Percentiles rank a stretch among this genome's conserved stretches.
Evolutionary conservation across 116 monocot species (phyloP).

Genomic region (Posidonia oceanica): DNA sequence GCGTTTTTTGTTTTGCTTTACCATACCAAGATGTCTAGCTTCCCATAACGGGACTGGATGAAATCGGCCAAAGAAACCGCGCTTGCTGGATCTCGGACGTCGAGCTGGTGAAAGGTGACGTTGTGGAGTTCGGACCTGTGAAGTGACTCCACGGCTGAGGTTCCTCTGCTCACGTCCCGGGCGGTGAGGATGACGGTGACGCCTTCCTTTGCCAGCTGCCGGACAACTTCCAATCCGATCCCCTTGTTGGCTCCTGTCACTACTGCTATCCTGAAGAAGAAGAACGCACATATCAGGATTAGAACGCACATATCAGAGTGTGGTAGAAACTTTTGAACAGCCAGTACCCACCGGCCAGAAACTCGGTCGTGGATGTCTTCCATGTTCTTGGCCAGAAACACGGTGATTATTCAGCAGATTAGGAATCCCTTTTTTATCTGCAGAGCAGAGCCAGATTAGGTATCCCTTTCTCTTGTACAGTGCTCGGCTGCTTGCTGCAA

Average conservation of each 20-base stretch:
- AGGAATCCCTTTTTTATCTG: too few species aligned
- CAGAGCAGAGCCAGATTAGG: too few species aligned
- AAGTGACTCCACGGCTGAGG: conserved; percentile 29
- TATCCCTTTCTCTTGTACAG: too few species aligned
- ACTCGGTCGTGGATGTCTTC: too few species aligned
- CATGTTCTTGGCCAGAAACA: too few species aligned
- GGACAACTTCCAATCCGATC: conserved; percentile 48
- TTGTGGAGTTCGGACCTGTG: conserved; percentile 8
- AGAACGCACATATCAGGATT: not conserved
- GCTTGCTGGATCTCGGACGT: conserved; percentile 43
- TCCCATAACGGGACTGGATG: conserved; percentile 28
- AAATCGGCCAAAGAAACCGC: conserved; percentile 24
- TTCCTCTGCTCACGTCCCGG: conserved; percentile 41
- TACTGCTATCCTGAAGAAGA: conserved; percentile 2
- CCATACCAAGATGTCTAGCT: conserved; percentile 69
- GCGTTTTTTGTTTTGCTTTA: not conserved
- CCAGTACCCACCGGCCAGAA: too few species aligned
- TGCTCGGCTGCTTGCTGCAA: too few species aligned
- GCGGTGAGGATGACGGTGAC: conserved; percentile 56
- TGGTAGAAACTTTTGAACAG: too few species aligned
- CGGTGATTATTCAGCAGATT: too few species aligned
- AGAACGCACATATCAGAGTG: too few species aligned
- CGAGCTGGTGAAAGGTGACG: conserved; percentile 56
- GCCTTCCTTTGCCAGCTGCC: conserved; percentile 38
- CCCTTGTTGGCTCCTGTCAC: conserved; percentile 49